phyloP scores from a whole-genome alignment of 2,329 filamentous ascomycete genomes.

The Calonectria leucothoes region DNA sequence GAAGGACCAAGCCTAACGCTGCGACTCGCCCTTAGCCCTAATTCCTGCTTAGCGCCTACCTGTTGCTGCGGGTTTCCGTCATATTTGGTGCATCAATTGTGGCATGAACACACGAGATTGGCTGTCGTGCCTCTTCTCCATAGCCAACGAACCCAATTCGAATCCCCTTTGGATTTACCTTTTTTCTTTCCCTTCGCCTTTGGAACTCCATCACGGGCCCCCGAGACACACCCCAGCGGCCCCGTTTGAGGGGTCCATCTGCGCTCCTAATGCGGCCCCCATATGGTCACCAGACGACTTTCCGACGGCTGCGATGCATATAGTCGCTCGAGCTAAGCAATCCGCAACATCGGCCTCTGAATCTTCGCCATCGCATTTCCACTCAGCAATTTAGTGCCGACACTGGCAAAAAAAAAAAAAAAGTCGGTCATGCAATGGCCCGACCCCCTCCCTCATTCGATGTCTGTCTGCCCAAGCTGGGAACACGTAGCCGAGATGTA shows the following conservation, averaged over 20 bases:
- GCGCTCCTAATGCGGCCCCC: too few species aligned
- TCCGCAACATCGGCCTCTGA: not conserved
- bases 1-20: conserved; percentile 9
- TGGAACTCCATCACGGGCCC: not conserved
- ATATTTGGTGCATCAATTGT: too few species aligned
- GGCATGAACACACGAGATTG: not conserved
- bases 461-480: conserved; percentile 7
- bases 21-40: conserved; percentile 10
- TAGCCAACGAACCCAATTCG: not conserved
- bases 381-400: not conserved
- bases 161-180: too few species aligned
- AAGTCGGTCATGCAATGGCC: conserved; percentile 1
- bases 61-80: not conserved
- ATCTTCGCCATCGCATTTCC: conserved; percentile 9
- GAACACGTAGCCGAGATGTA: conserved; percentile 16
- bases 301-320: not conserved
- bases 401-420: not conserved
- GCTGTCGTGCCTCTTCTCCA: not conserved
- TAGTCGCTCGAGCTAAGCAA: not conserved
- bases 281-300: not conserved
- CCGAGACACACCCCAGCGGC: not conserved
- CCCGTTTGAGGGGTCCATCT: not conserved
- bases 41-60: not conserved
- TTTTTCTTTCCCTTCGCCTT: not conserved
- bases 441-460: not conserved